Evolutionary conservation across 768 basidiomycete species (phyloP).

Genomic region (Tremella yokohamensis): DNA sequence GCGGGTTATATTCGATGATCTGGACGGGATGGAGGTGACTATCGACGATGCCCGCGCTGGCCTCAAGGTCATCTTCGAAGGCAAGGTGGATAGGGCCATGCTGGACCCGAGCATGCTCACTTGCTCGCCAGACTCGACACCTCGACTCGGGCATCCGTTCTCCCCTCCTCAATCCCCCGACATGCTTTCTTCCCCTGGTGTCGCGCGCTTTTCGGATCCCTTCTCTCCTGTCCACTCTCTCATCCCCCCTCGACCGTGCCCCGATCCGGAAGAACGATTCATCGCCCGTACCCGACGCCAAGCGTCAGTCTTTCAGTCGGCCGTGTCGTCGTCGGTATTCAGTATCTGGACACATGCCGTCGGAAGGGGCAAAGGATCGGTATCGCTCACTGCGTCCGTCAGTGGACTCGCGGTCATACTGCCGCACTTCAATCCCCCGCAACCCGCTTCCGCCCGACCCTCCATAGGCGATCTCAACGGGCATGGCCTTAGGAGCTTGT

Average conservation of each 20-base stretch:
- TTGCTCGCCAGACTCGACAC: conserved; percentile 1
- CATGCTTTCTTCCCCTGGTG: conserved; percentile 7
- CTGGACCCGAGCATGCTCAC: background rate
- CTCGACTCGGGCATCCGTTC: background rate
- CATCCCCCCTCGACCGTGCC: conserved; percentile 6
- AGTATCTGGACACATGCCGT: conserved; percentile 31
- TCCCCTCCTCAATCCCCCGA: conserved; percentile 21
- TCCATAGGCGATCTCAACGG: conserved; percentile 11
- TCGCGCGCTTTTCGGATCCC: background rate
- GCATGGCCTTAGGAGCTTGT: background rate
- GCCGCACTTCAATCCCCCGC: conserved; percentile 7
- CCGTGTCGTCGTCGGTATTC: conserved; percentile 24
- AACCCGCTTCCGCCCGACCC: conserved; percentile 3
- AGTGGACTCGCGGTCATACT: conserved; percentile 18
- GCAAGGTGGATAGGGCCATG: background rate
- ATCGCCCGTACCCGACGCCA: conserved; percentile 18
- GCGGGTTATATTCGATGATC: conserved; percentile 20
- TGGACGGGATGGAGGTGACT: conserved; percentile 17
- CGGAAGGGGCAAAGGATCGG: conserved; percentile 32
- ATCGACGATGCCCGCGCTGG: conserved; percentile 12
- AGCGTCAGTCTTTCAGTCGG: conserved; percentile 19
- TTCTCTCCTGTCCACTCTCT: background rate
- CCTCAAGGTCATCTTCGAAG: conserved; percentile 24
- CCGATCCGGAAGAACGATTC: background rate
- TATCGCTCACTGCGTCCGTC: conserved; percentile 19